Conservation (phyloP, 495 filamentous ascomycete genomes). For the Lindgomyces ingoldianus region DNA sequence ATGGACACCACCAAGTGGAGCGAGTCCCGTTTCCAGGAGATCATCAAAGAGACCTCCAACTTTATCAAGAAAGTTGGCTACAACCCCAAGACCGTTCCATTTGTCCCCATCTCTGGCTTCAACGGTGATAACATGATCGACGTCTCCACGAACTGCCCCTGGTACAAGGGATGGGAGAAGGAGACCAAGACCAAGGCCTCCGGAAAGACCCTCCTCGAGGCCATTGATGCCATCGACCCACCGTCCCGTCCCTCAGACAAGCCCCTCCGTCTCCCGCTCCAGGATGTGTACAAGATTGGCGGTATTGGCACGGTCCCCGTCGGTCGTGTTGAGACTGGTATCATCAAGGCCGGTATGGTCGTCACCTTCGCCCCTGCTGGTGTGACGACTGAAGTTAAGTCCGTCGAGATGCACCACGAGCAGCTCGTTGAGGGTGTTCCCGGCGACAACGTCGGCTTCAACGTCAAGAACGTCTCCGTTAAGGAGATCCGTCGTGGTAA, state of each 20-base stretch:
- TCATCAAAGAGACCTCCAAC: constrained; percentile 99
- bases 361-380: constrained; percentile 93
- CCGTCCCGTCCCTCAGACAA: constrained; percentile 92
- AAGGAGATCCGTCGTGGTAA: constrained; percentile 99
- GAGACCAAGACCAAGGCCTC: constrained; percentile 90
- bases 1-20: constrained; percentile 99
- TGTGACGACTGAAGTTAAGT: constrained; percentile 99
- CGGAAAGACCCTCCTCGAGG: constrained; percentile 98
- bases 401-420: constrained; percentile 99
- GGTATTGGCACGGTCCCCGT: constrained; percentile 99
- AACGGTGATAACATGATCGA: constrained; percentile 99
- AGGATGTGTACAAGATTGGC: constrained; percentile 99
- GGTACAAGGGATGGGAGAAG: constrained; percentile 99
- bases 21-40: constrained; percentile 94
- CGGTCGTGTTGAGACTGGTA: constrained; percentile 99
- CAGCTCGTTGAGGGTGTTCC: constrained; percentile 94
- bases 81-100: constrained; percentile 97
- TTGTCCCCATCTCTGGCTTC: constrained; percentile 99
- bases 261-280: constrained; percentile 99
- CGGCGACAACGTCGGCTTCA: constrained; percentile 99
- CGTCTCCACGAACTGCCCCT: constrained; percentile 88
- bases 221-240: constrained; percentile 94
- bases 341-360: constrained; percentile 97
- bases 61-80: constrained; percentile 99
- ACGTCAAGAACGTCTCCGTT: constrained; percentile 99